Conservation (phyloP, 2,329 filamentous ascomycete species). For the Phoma herbarum region DNA sequence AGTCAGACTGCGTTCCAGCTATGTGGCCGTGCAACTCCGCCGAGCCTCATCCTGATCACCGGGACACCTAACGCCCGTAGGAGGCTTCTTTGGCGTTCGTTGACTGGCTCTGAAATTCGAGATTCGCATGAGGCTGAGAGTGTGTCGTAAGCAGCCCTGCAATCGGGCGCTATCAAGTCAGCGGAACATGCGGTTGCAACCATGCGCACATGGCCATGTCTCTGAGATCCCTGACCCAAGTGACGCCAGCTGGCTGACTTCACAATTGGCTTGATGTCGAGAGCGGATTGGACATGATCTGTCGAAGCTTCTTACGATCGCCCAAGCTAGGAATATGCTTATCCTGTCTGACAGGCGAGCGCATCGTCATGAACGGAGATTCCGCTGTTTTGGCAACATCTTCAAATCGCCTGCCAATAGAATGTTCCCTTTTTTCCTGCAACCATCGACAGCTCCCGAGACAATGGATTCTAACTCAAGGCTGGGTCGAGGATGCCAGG, state of each 20-base stretch:
- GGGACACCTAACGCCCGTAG: slow-evolving; percentile 1
- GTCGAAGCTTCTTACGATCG: slow-evolving; percentile 18
- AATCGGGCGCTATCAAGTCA: slow-evolving; percentile 2
- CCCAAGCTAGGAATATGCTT: slow-evolving; percentile 16
- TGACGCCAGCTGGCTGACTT: slow-evolving; percentile 12
- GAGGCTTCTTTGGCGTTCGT: not conserved
- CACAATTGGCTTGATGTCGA: not conserved
- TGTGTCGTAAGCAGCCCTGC: slow-evolving; percentile 18
- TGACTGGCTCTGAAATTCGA: slow-evolving; percentile 9
- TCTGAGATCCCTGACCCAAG: not conserved
- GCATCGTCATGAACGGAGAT: not conserved
- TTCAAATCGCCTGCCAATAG: not conserved
- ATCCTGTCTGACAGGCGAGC: slow-evolving; percentile 1
- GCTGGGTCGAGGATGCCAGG: not conserved
- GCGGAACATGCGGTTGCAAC: not conserved
- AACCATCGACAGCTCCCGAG: not conserved
- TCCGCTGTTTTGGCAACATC: not conserved
- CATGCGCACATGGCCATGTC: slow-evolving; percentile 4
- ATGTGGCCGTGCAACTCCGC: slow-evolving; percentile 6
- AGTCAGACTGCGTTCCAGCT: not conserved
- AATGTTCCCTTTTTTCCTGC: not conserved
- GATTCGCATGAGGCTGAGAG: slow-evolving; percentile 7
- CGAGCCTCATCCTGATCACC: slow-evolving; percentile 14
- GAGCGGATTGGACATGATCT: not conserved
- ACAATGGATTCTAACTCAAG: not conserved